phyloP scores from a whole-genome alignment of 75 land plant genomes.

The Larix kaempferi region DNA sequence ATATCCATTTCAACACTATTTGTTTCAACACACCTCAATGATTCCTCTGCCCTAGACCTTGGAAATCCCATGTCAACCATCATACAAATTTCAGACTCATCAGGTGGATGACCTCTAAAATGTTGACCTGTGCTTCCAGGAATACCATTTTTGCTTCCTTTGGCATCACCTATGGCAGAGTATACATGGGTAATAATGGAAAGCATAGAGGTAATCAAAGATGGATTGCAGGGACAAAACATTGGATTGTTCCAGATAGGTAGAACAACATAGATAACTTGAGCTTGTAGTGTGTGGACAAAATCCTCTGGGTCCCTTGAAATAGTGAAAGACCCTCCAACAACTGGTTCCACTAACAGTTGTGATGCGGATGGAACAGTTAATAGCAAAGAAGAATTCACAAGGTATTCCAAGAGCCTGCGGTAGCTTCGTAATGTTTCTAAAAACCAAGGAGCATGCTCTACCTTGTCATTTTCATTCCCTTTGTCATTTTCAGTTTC shows the following conservation, averaged over 20 bases:
- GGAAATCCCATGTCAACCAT: constrained; percentile 98
- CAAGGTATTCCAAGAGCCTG: constrained; percentile 71
- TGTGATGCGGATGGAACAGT: constrained; percentile 64
- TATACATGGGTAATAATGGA: constrained; percentile 75
- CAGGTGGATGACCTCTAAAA: constrained; percentile 62
- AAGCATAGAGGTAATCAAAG: constrained; percentile 63
- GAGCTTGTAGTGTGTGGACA: constrained; percentile 76
- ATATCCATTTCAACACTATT: constrained; percentile 97
- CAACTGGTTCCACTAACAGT: constrained; percentile 81
- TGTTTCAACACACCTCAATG: constrained; percentile 74
- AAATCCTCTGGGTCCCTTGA: constrained; percentile 84
- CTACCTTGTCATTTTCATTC: constrained; percentile 32
- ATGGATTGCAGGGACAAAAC: constrained; percentile 68
- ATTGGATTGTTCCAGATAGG: constrained; percentile 94
- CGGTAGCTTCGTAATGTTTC: constrained; percentile 78
- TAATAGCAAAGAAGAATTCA: constrained; percentile 64
- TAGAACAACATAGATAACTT: constrained; percentile 78
- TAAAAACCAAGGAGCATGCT: constrained; percentile 63
- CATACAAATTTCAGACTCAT: constrained; percentile 75
- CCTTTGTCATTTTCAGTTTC: constrained; percentile 42
- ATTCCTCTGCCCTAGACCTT: constrained; percentile 92
- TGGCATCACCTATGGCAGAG: constrained; percentile 72
- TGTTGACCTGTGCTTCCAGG: constrained; percentile 35
- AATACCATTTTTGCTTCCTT: constrained; percentile 33
- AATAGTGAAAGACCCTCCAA: constrained; percentile 54